Evolutionary conservation across 2,329 filamentous ascomycete genomes (phyloP).

Genomic region (Fusarium torreyae): DNA sequence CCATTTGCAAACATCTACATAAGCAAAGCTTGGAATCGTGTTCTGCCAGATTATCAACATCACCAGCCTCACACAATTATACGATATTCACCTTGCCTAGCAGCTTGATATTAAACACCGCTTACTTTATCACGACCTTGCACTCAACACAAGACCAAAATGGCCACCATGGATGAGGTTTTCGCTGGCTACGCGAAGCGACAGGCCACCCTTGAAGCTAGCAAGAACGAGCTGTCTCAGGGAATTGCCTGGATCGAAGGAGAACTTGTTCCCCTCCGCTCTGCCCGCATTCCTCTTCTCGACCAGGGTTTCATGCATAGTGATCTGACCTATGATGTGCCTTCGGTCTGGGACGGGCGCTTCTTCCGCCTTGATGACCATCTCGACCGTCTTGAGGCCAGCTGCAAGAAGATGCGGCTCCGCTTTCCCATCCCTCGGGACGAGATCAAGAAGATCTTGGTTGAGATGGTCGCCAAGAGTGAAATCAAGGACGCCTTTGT

Average conservation of each 20-base stretch:
- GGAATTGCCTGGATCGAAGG: conserved; percentile 65
- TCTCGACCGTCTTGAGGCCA: conserved; percentile 59
- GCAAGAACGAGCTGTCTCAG: conserved; percentile 43
- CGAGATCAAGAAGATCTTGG: conserved; percentile 57
- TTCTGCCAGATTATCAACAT: neutral
- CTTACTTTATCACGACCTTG: neutral
- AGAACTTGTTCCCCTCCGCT: conserved; percentile 58
- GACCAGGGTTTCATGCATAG: conserved; percentile 68
- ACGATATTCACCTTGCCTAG: neutral
- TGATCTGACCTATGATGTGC: conserved; percentile 68
- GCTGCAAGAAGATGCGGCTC: conserved; percentile 63
- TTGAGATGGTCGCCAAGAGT: conserved; percentile 62
- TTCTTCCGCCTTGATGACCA: conserved; percentile 68
- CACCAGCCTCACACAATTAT: neutral
- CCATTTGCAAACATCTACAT: conserved; percentile 8
- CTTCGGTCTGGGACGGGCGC: conserved; percentile 66
- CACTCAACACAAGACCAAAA: conserved; percentile 33
- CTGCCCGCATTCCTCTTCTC: conserved; percentile 65
- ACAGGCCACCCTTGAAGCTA: conserved; percentile 46
- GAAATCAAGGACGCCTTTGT: conserved; percentile 66
- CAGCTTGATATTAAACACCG: neutral
- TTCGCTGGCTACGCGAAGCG: conserved; percentile 56
- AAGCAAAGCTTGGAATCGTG: conserved; percentile 6
- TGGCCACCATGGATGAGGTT: conserved; percentile 62
- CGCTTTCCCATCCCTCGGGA: conserved; percentile 58